Evolutionary conservation across 1,284 basidiomycete species (phyloP).

Genomic region (Earliella scabrosa): DNA sequence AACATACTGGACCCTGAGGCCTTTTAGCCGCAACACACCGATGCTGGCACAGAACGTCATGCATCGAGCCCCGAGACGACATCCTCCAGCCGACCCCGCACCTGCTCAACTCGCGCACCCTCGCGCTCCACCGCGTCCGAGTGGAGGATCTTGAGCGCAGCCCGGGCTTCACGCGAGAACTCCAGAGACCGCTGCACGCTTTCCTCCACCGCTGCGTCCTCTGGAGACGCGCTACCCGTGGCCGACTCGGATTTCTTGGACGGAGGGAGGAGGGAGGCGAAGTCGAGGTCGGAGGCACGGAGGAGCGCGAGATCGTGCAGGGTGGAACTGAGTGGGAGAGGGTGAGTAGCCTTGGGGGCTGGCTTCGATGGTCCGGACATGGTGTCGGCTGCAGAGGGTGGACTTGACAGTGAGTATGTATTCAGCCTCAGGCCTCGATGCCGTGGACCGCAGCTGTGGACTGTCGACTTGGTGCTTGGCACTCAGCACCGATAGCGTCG

Average conservation of each 20-base stretch:
- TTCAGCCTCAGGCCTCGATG: too few species aligned
- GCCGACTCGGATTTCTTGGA: conserved; percentile 10
- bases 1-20: too few species aligned
- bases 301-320: conserved; percentile 76
- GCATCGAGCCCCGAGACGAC: conserved; percentile 46
- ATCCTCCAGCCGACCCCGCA: conserved; percentile 56
- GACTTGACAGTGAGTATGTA: too few species aligned
- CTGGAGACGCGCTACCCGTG: not conserved
- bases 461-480: too few species aligned
- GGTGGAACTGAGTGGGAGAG: conserved; percentile 61
- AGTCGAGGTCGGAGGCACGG: conserved; percentile 60
- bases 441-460: too few species aligned
- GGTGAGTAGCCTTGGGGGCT: conserved; percentile 36
- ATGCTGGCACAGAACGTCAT: not conserved
- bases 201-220: conserved; percentile 30
- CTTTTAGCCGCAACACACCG: too few species aligned
- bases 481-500: too few species aligned
- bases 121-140: conserved; percentile 53
- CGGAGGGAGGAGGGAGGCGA: conserved; percentile 50
- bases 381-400: too few species aligned
- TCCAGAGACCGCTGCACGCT: conserved; percentile 58
- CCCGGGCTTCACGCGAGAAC: conserved; percentile 50
- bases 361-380: not conserved
- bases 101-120: conserved; percentile 54
- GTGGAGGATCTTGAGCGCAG: conserved; percentile 57